Percentiles rank a stretch among this genome's conserved stretches.
Evolutionary conservation across 768 basidiomycete genomes (phyloP).

Genomic region (Coprinellus micaceus): DNA sequence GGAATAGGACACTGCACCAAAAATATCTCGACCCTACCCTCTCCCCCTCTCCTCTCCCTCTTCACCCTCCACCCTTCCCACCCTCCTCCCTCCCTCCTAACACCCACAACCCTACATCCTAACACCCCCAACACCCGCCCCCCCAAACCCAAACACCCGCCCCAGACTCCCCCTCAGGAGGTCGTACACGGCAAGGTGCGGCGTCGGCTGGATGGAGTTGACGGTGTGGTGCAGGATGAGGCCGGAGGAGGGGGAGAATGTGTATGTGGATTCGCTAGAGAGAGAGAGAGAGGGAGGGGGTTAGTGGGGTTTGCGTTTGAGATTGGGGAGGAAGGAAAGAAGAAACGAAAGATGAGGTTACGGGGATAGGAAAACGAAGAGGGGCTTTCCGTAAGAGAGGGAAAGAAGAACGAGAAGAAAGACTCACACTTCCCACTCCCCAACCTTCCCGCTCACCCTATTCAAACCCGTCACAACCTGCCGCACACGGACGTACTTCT

Average conservation of each 20-base stretch:
- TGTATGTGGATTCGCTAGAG: conserved; percentile 64
- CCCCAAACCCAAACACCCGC: conserved; percentile 35
- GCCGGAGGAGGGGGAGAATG: conserved; percentile 64
- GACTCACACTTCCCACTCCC: conserved; percentile 76
- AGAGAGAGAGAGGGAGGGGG: not conserved
- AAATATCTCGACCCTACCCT: too few species aligned
- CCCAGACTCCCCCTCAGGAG: conserved; percentile 44
- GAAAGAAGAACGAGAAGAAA: conserved; percentile 2
- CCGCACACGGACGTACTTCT: conserved; percentile 57
- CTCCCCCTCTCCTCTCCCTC: too few species aligned
- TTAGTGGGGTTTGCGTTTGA: too few species aligned
- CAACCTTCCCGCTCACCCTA: conserved; percentile 57
- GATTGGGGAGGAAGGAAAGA: not conserved
- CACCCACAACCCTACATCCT: too few species aligned
- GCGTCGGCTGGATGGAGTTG: conserved; percentile 76
- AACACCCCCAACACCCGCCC: conserved; percentile 10
- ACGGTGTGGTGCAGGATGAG: conserved; percentile 62
- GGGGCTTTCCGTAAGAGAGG: not conserved
- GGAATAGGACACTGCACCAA: too few species aligned
- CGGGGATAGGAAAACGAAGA: not conserved
- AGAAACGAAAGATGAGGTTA: not conserved
- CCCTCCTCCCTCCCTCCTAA: too few species aligned
- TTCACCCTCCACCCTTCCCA: too few species aligned
- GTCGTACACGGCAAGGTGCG: conserved; percentile 68
- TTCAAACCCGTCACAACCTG: conserved; percentile 54